Conservation (phyloP, 2,329 filamentous ascomycete species). For the Nigrospora osmanthi region DNA sequence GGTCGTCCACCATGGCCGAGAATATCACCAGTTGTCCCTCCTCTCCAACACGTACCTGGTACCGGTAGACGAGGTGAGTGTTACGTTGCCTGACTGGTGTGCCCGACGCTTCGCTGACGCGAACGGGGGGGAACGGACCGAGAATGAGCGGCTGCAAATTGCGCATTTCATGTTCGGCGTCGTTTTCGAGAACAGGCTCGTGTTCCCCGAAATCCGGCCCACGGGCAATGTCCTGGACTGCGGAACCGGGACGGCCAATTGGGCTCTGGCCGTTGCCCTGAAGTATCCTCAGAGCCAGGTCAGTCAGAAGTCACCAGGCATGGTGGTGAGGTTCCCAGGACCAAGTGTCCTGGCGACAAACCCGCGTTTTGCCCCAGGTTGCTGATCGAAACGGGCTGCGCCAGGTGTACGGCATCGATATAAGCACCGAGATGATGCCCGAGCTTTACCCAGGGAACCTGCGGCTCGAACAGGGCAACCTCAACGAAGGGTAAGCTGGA, state of each 20-base stretch:
- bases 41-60: constrained; percentile 58
- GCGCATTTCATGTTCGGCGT: constrained; percentile 55
- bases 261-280: constrained; percentile 36
- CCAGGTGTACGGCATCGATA: constrained; percentile 64
- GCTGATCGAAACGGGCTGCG: too few relatives aligned
- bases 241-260: constrained; percentile 59
- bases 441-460: constrained; percentile 53
- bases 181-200: constrained; percentile 58
- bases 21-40: constrained; percentile 60
- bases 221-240: constrained; percentile 60
- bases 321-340: too few relatives aligned
- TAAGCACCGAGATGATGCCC: constrained; percentile 47
- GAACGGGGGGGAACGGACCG: constrained; percentile 41
- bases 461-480: constrained; percentile 64
- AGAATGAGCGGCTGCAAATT: constrained; percentile 55
- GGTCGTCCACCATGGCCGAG: constrained; percentile 51
- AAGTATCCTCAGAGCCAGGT: neutral
- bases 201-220: constrained; percentile 59
- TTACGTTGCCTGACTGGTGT: neutral
- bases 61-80: constrained; percentile 65
- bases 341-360: neutral
- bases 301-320: neutral
- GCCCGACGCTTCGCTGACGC: constrained; percentile 6
- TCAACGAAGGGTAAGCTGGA: constrained; percentile 51
- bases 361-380: too few relatives aligned